These are phyloP conservation scores for Dacryopinax spathularia DNA, from an alignment of 768 basidiomycete species.

Conservation along the genomic window DNA sequence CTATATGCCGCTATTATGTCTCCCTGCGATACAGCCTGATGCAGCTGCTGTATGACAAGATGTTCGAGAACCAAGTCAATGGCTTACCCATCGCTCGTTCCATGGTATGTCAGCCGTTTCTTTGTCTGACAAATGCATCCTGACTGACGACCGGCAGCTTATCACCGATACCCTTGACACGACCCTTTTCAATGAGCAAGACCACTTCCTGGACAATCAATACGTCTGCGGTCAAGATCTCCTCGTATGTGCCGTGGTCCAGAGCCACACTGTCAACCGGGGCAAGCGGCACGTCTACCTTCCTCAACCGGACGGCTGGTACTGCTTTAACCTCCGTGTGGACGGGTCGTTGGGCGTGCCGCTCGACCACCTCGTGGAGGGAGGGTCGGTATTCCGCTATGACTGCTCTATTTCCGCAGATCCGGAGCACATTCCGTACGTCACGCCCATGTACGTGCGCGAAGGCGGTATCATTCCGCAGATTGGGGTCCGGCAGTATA, in stretches of 20 bases:
- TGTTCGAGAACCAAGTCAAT: conserved; percentile 1
- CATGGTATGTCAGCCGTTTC: not conserved
- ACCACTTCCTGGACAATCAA: not conserved
- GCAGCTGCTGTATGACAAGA: not conserved
- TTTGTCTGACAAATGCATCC: not conserved
- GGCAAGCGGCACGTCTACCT: not conserved
- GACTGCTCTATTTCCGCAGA: not conserved
- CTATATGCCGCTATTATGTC: not conserved
- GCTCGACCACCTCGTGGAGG: not conserved
- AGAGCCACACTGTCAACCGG: not conserved
- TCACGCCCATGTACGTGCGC: conserved; percentile 1
- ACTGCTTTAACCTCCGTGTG: not conserved
- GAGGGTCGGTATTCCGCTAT: not conserved
- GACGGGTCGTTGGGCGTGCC: not conserved
- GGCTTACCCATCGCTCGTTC: not conserved
- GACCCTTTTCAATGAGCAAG: not conserved
- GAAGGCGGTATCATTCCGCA: conserved; percentile 1
- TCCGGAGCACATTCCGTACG: not conserved
- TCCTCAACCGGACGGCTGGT: not conserved
- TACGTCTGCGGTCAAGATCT: not conserved
- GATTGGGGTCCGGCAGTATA: not conserved
- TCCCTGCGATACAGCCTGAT: not conserved
- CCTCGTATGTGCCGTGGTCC: not conserved
- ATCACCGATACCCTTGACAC: not conserved
- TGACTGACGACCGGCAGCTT: not conserved